Conservation (phyloP, 176 grass and related monocot species). For the Lolium rigidum region DNA sequence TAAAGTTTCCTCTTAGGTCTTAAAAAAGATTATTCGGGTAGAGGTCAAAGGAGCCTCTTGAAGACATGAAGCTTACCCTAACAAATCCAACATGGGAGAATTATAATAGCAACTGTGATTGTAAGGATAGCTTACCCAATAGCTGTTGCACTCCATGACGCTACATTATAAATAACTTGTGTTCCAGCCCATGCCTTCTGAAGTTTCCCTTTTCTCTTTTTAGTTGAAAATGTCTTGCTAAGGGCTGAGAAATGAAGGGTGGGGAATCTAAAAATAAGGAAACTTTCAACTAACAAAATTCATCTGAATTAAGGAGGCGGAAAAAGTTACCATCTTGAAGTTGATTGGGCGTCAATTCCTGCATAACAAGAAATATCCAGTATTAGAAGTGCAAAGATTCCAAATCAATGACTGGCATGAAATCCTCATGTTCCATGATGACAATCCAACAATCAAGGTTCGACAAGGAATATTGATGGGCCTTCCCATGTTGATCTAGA, state of each 20-base stretch:
- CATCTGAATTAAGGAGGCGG: constrained; percentile 25
- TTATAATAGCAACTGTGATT: not conserved
- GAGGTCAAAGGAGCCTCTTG: not conserved
- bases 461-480: not conserved
- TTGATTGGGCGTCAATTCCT: constrained; percentile 95
- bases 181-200: constrained; percentile 94
- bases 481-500: not conserved
- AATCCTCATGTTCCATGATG: not conserved
- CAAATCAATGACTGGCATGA: constrained; percentile 14
- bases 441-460: constrained; percentile 27
- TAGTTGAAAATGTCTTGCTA: constrained; percentile 85
- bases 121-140: constrained; percentile 63
- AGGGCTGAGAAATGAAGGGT: constrained; percentile 53
- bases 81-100: not conserved
- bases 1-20: not conserved
- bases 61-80: not conserved
- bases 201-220: constrained; percentile 85
- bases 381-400: constrained; percentile 23
- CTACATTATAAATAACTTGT: constrained; percentile 87
- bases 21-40: not conserved
- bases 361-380: constrained; percentile 47
- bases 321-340: constrained; percentile 74
- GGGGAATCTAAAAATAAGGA: not conserved
- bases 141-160: constrained; percentile 92
- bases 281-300: not conserved